These are phyloP conservation scores for Phytophthora sp. DNA, from an alignment of 352 stramenopile genomes.

Conservation along the genomic window DNA sequence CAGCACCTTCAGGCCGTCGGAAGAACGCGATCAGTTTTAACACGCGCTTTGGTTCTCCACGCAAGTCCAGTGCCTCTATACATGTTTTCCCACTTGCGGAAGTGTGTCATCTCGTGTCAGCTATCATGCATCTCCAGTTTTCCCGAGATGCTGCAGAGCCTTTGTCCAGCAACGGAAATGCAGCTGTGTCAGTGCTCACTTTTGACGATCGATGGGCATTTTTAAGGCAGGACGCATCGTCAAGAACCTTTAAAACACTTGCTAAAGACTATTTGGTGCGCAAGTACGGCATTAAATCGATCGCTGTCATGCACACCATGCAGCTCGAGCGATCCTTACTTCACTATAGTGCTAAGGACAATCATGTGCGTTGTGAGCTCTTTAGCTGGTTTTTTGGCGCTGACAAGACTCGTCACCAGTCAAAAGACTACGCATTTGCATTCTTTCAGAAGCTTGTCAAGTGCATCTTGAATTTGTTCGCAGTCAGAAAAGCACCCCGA, in stretches of 20 bases:
- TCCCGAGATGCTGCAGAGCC: slow-evolving; percentile 46
- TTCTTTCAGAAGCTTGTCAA: slow-evolving; percentile 69
- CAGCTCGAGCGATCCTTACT: slow-evolving; percentile 76
- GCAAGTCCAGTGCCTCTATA: slow-evolving; percentile 39
- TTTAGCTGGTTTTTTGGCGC: slow-evolving; percentile 75
- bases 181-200: slow-evolving; percentile 23
- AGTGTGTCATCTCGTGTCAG: slow-evolving; percentile 64
- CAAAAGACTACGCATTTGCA: slow-evolving; percentile 59
- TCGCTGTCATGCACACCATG: slow-evolving; percentile 68
- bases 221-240: slow-evolving; percentile 25
- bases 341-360: slow-evolving; percentile 50
- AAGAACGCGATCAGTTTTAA: slow-evolving; percentile 61
- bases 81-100: slow-evolving; percentile 63
- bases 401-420: slow-evolving; percentile 45
- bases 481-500: slow-evolving; percentile 34
- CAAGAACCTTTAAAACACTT: slow-evolving; percentile 56
- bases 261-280: slow-evolving; percentile 65
- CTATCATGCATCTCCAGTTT: slow-evolving; percentile 71
- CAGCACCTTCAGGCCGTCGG: slow-evolving; percentile 28
- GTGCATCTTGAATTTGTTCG: slow-evolving; percentile 41
- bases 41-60: slow-evolving; percentile 29
- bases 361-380: slow-evolving; percentile 61
- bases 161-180: not conserved
- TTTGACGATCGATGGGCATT: slow-evolving; percentile 47
- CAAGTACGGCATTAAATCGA: slow-evolving; percentile 81